Conservation (phyloP, 768 basidiomycete species). For the Leccinum boreale region DNA sequence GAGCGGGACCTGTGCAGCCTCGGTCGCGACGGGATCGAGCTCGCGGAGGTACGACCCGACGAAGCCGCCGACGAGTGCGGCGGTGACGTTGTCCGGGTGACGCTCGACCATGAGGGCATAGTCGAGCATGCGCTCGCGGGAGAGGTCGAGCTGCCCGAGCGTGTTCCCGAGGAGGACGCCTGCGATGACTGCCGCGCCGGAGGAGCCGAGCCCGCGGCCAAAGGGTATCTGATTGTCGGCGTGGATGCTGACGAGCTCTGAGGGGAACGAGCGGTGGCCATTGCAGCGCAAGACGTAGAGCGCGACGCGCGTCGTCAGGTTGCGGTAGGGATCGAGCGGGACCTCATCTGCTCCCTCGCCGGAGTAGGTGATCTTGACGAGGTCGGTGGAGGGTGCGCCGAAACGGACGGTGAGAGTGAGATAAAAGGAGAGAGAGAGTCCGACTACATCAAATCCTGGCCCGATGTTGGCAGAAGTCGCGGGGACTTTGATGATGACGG, state of each 20-base stretch:
- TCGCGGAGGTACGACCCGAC: conserved; percentile 95
- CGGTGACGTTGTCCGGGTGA: conserved; percentile 98
- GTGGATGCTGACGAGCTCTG: conserved; percentile 63
- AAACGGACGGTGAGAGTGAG: conserved; percentile 70
- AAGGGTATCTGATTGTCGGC: conserved; percentile 95
- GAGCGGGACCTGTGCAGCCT: conserved; percentile 86
- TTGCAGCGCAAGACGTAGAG: conserved; percentile 97
- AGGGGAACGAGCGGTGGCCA: conserved; percentile 68
- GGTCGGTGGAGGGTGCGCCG: conserved; percentile 34
- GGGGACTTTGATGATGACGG: conserved; percentile 78
- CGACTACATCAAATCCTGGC: conserved; percentile 98
- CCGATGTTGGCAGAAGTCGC: conserved; percentile 99
- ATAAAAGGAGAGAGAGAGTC: conserved; percentile 89
- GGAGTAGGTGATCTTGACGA: conserved; percentile 69
- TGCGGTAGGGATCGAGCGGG: conserved; percentile 93
- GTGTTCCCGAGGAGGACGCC: conserved; percentile 88
- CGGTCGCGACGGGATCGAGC: conserved; percentile 74
- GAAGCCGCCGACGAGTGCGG: conserved; percentile 94
- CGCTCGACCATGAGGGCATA: conserved; percentile 99
- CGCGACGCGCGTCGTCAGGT: conserved; percentile 94
- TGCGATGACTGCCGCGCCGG: conserved; percentile 98
- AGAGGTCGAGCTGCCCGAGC: conserved; percentile 71
- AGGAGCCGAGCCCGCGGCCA: conserved; percentile 95
- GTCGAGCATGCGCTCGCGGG: conserved; percentile 77
- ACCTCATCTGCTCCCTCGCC: conserved; percentile 92